These are phyloP conservation scores for Aspergillus campestris DNA, from an alignment of 495 filamentous ascomycete species.

Conservation along the genomic window DNA sequence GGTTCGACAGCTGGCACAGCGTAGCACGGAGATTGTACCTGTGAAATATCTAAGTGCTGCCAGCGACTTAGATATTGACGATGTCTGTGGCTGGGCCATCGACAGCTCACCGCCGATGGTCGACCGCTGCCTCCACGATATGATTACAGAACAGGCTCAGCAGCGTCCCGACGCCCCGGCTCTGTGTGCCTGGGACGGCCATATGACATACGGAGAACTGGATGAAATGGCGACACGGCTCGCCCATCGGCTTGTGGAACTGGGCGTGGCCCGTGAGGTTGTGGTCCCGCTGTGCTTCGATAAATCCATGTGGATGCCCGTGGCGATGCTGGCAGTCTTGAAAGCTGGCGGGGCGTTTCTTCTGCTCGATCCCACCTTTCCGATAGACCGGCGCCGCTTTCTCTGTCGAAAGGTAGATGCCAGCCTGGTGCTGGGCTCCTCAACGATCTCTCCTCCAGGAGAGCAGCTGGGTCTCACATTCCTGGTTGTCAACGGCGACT, in stretches of 20 bases:
- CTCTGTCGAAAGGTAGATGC: not conserved
- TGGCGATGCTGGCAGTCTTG: conserved; percentile 37
- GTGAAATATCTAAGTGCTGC: not conserved
- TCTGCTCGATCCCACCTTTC: conserved; percentile 3
- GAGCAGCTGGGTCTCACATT: too few relatives aligned
- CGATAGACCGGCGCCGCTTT: conserved; percentile 12
- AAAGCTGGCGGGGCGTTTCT: conserved; percentile 35
- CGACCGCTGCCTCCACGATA: conserved; percentile 20
- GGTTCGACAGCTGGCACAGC: not conserved
- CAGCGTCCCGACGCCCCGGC: conserved; percentile 20
- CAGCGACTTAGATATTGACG: not conserved
- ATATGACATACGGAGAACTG: conserved; percentile 11
- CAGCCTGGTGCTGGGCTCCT: too few relatives aligned
- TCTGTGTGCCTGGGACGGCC: conserved; percentile 39
- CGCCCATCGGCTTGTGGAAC: not conserved
- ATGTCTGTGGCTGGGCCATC: not conserved
- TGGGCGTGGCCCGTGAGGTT: conserved; percentile 25
- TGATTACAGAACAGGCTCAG: conserved; percentile 24
- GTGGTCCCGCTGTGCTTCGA: conserved; percentile 47
- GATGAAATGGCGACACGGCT: not conserved
- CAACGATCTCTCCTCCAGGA: too few relatives aligned
- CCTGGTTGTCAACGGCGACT: too few relatives aligned
- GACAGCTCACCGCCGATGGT: not conserved
- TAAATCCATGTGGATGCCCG: conserved; percentile 41
- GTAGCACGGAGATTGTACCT: too few relatives aligned